Evolutionary conservation across 2,329 filamentous ascomycete species (phyloP).

Genomic region (Penicillium brevicompactum): DNA sequence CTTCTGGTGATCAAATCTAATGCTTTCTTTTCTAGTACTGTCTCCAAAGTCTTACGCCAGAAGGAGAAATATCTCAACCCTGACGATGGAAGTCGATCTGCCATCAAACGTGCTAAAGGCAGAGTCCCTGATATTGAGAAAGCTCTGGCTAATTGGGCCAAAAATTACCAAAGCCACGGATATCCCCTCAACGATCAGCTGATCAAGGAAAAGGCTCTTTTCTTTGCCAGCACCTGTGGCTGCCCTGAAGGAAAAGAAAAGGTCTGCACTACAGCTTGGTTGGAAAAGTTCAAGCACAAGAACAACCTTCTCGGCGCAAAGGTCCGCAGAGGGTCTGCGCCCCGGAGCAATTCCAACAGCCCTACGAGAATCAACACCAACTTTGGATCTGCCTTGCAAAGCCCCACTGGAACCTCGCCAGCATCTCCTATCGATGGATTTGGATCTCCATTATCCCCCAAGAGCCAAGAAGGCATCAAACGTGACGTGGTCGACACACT

Average conservation of each 20-base stretch:
- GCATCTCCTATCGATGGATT: slow-evolving; percentile 66
- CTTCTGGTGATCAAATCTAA: slow-evolving; percentile 13
- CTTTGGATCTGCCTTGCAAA: slow-evolving; percentile 62
- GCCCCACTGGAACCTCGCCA: slow-evolving; percentile 70
- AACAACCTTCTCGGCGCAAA: slow-evolving; percentile 63
- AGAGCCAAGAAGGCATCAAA: slow-evolving; percentile 70
- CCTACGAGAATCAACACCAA: slow-evolving; percentile 58
- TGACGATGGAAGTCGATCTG: slow-evolving; percentile 76
- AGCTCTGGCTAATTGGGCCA: slow-evolving; percentile 82
- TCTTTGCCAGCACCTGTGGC: slow-evolving; percentile 75
- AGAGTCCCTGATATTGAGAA: slow-evolving; percentile 91
- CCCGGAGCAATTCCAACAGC: slow-evolving; percentile 69
- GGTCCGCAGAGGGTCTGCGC: slow-evolving; percentile 55
- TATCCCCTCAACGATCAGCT: slow-evolving; percentile 74
- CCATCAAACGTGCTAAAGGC: slow-evolving; percentile 78
- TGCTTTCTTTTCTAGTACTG: slow-evolving; percentile 65
- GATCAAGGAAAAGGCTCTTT: slow-evolving; percentile 79
- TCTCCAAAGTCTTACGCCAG: slow-evolving; percentile 94
- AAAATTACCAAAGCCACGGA: slow-evolving; percentile 77
- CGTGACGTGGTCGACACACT: slow-evolving; percentile 60
- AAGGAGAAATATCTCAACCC: slow-evolving; percentile 91
- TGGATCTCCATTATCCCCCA: slow-evolving; percentile 68
- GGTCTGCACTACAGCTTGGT: slow-evolving; percentile 74
- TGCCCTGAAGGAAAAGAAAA: slow-evolving; percentile 72
- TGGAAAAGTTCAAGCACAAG: slow-evolving; percentile 95